Percentiles rank a stretch among this genome's conserved stretches.
These are phyloP conservation scores for Colletotrichum somersetense DNA, from an alignment of 2,329 filamentous ascomycete species.

Conservation along the genomic window DNA sequence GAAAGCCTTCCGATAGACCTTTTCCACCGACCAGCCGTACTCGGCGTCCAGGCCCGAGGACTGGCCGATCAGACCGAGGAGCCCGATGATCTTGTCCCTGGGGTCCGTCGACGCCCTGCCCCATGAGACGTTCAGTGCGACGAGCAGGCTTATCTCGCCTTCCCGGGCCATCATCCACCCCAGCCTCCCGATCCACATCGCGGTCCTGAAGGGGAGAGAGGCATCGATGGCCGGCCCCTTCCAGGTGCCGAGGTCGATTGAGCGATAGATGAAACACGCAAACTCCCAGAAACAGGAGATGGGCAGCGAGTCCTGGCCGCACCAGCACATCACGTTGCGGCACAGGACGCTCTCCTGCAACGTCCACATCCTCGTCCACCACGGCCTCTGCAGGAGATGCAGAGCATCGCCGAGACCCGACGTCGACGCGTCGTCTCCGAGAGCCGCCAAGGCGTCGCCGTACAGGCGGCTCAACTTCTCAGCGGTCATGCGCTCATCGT, in stretches of 20 bases:
- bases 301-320: background rate
- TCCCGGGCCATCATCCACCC: background rate
- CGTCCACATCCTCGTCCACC: background rate
- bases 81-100: background rate
- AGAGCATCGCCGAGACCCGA: background rate
- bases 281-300: background rate
- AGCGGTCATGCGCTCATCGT: background rate
- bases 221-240: background rate
- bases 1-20: background rate
- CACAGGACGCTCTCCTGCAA: background rate
- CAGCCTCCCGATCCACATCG: background rate
- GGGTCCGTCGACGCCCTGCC: background rate
- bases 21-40: background rate
- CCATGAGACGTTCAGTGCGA: background rate
- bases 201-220: background rate
- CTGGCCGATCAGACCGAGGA: no score
- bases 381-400: background rate
- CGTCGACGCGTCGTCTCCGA: background rate
- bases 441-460: background rate
- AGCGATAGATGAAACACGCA: background rate
- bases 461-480: background rate
- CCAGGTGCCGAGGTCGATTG: background rate
- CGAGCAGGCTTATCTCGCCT: background rate
- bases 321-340: background rate
- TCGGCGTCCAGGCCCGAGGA: background rate